phyloP scores from a whole-genome alignment of 495 filamentous ascomycete species.

The Trichoderma virens region DNA sequence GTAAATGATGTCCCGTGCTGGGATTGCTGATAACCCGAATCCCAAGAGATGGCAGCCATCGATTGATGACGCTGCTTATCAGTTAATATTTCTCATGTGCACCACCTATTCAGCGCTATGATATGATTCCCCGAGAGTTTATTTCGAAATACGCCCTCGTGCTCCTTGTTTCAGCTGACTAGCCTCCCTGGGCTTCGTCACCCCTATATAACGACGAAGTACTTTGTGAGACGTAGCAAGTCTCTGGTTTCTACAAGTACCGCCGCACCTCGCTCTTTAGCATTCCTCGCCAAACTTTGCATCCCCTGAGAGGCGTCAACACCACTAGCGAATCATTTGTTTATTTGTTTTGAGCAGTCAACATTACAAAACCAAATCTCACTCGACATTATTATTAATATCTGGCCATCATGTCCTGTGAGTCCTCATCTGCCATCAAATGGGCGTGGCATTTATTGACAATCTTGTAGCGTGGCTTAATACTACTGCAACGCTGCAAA shows the following conservation, averaged over 20 bases:
- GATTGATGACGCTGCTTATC: too few relatives aligned
- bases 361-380: too few relatives aligned
- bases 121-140: not conserved
- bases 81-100: not conserved
- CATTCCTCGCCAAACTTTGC: not conserved
- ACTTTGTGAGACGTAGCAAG: too few relatives aligned
- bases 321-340: not conserved
- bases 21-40: not conserved
- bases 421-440: not conserved
- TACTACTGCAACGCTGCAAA: constrained; percentile 38
- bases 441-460: not conserved
- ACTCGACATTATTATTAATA: too few relatives aligned
- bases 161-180: not conserved
- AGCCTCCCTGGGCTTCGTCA: not conserved
- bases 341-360: too few relatives aligned
- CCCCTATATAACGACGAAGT: too few relatives aligned
- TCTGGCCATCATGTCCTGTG: constrained; percentile 10
- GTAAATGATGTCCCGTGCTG: not conserved
- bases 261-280: not conserved
- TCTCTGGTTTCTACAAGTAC: not conserved
- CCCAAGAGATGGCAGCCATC: too few relatives aligned
- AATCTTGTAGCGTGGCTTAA: constrained; percentile 27
- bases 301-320: too few relatives aligned
- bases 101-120: not conserved
- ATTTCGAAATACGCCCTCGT: not conserved